phyloP scores from a whole-genome alignment of 2,329 filamentous ascomycete genomes.

The Cyphellophora europaea region DNA sequence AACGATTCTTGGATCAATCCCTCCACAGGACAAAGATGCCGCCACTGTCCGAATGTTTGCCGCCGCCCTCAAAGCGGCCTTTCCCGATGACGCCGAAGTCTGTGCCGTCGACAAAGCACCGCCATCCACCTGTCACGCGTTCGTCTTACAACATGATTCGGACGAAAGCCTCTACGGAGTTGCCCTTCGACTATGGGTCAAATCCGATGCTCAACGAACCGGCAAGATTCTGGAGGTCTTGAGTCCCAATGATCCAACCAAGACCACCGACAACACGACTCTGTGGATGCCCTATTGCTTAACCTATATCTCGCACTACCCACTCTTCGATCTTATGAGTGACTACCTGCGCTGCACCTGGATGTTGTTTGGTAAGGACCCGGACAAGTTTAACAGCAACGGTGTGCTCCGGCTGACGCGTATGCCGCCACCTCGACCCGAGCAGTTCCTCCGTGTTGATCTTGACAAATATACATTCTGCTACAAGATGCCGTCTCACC shows the following conservation, averaged over 20 bases:
- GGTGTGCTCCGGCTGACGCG: conserved; percentile 95
- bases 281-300: conserved; percentile 99
- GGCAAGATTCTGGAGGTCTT: conserved; percentile 92
- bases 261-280: conserved; percentile 84
- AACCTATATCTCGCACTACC: conserved; percentile 90
- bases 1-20: conserved; percentile 92
- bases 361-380: conserved; percentile 99
- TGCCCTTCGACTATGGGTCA: conserved; percentile 90
- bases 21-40: conserved; percentile 89
- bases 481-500: conserved; percentile 97
- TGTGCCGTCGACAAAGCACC: conserved; percentile 91
- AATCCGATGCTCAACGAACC: conserved; percentile 91
- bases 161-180: conserved; percentile 96
- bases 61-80: conserved; percentile 93
- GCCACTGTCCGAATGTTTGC: conserved; percentile 88
- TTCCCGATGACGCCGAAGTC: conserved; percentile 96
- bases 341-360: conserved; percentile 98
- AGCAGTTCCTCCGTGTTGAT: conserved; percentile 92
- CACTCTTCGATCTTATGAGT: conserved; percentile 87
- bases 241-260: conserved; percentile 87
- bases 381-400: conserved; percentile 95
- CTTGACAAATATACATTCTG: conserved; percentile 99
- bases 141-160: conserved; percentile 96
- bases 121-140: conserved; percentile 93
- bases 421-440: conserved; percentile 87